Base-by-base conservation (phyloP, 768 basidiomycete species). In the Gloeophyllum trabeum region DNA sequence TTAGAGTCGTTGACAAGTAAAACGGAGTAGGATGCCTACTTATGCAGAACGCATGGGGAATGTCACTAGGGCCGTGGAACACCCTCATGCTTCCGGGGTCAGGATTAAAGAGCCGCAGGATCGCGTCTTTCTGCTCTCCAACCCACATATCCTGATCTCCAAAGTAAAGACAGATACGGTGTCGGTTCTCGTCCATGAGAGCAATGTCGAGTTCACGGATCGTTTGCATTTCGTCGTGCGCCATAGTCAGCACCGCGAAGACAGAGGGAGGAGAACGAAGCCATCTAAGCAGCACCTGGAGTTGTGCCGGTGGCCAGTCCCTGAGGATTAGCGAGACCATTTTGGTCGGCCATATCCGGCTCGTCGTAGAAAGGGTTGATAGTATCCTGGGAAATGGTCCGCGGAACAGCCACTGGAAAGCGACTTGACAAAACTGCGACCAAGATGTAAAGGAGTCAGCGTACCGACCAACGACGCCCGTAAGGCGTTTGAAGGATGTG, bases 41-140 rank as follows among this genome's bases (percentile, higher is more conserved):
- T 39, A 88, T 75, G 53, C 78, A 84, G 54, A 86, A 87, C 13
- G 78, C 75, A 54, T 87, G 85, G 2, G 79, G 80, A 26, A 83
- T 66, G 24, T 65, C 67, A 4, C 61, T 52, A 4, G 56, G 57
- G 3, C 65, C 75, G 48, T 70, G 65, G 20, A 69, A 66, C 23
- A 76, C 59, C 46, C 54, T 65, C 24, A 48, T 52, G 34, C 54
- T 54, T 19, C 45, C 55, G 35, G 43, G 43, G 23, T 65, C 57
- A 3, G 61, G 58, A 18, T 63, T 57, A 42, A 79, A 58, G 3
- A 53, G 57, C 3, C 48, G 52, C 25, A 79, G 47, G 13, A 84
- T 59, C 4, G 49, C 44, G 14, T 65, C 58, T 45, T 66, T 71
- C 41, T 81, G 67, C 39, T 66, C 59, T 5, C 79, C 79, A 30